phyloP scores from a whole-genome alignment of 495 filamentous ascomycete species.

The Parachaetomium inaequale region DNA sequence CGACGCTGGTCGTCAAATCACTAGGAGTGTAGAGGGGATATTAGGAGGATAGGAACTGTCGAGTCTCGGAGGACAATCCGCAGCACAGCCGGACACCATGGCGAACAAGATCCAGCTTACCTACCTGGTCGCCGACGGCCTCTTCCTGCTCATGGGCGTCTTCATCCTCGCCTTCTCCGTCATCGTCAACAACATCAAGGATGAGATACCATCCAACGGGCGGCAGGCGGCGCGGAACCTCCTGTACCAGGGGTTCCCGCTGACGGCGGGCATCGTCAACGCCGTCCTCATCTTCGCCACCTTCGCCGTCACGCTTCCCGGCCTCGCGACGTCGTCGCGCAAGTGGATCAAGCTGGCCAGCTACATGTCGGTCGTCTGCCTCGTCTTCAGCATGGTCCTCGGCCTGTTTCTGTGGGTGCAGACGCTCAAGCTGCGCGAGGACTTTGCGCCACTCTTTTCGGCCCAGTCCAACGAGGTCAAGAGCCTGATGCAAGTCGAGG shows the following conservation, averaged over 20 bases:
- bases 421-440: conserved; percentile 59
- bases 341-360: conserved; percentile 57
- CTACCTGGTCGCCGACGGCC: conserved; percentile 54
- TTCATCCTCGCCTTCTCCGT: conserved; percentile 62
- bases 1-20: conserved; percentile 50
- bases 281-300: conserved; percentile 57
- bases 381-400: conserved; percentile 59
- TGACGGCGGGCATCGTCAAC: conserved; percentile 65
- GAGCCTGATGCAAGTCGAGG: conserved; percentile 61
- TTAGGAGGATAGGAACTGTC: conserved; percentile 15
- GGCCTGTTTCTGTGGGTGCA: conserved; percentile 67
- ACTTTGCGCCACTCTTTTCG: conserved; percentile 54
- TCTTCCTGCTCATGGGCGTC: conserved; percentile 62
- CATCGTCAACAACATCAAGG: conserved; percentile 50
- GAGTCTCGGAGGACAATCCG: conserved; percentile 2
- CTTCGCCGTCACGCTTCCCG: conserved; percentile 55
- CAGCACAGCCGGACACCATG: conserved; percentile 37
- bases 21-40: neutral
- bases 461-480: conserved; percentile 50
- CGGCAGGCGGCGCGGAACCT: conserved; percentile 59
- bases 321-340: conserved; percentile 56
- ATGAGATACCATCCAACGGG: conserved; percentile 45
- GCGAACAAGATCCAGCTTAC: conserved; percentile 55
- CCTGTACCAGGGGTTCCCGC: conserved; percentile 57
- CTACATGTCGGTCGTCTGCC: conserved; percentile 57